A percentile compares a stretch with the other conserved stretches of the same genome.
phyloP scores from a whole-genome alignment of 1,284 basidiomycete genomes.

The Cutaneotrichosporon sp. region DNA sequence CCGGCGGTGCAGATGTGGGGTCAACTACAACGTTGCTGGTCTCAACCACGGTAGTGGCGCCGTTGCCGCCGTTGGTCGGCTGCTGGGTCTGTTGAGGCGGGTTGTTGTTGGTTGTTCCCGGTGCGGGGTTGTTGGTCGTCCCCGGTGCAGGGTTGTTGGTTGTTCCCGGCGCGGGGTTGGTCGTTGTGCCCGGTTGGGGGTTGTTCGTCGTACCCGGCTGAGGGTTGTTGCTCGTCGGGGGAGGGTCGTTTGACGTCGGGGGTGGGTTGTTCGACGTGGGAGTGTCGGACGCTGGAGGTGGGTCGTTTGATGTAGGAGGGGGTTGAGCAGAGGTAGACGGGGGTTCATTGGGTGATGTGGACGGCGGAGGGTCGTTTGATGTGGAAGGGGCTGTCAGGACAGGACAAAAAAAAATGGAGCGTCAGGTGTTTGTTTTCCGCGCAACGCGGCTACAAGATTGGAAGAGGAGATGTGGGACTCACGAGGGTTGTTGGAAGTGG shows the following conservation, averaged over 20 bases:
- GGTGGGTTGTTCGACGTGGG: neutral
- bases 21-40: neutral
- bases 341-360: neutral
- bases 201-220: neutral
- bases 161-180: neutral
- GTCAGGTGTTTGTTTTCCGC: too few relatives aligned
- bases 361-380: neutral
- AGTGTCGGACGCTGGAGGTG: neutral
- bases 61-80: neutral
- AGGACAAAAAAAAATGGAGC: too few relatives aligned
- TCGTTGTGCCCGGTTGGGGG: neutral
- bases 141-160: neutral
- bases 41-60: neutral
- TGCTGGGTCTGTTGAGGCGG: too few relatives aligned
- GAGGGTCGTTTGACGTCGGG: neutral
- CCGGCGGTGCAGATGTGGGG: neutral
- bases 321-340: neutral
- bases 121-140: neutral
- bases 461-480: too few relatives aligned
- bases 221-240: conserved; percentile 2
- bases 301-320: neutral
- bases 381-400: neutral
- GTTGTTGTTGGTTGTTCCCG: neutral
- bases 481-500: too few relatives aligned
- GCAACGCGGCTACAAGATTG: too few relatives aligned